These are phyloP conservation scores for Ampelocalamus luodianensis DNA, from an alignment of 176 grass and related monocot species.

Conservation along the genomic window DNA sequence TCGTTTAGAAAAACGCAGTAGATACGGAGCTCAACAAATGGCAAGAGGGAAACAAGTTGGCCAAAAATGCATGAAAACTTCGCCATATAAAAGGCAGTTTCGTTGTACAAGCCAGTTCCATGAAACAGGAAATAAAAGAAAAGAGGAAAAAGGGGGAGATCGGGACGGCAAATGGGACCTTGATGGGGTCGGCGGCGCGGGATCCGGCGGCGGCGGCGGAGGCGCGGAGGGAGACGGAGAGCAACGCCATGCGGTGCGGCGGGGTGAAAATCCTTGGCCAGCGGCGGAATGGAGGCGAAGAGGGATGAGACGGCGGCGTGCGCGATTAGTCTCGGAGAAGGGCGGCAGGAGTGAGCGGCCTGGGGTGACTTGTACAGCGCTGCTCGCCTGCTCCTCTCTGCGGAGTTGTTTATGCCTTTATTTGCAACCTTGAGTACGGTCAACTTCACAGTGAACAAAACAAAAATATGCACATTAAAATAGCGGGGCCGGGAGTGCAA, in stretches of 20 bases:
- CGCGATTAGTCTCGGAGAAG: background rate
- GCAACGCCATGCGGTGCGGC: conserved; percentile 49
- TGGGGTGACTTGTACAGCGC: background rate
- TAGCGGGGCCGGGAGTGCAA: too few species aligned
- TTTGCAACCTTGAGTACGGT: too few species aligned
- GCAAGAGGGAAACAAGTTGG: background rate
- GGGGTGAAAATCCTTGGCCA: background rate
- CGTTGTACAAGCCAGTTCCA: background rate
- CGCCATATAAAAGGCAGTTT: background rate
- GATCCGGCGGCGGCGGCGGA: conserved; percentile 55
- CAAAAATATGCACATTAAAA: too few species aligned
- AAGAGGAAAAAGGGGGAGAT: background rate
- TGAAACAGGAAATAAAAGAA: background rate
- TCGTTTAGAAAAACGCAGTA: background rate
- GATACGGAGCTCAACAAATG: background rate
- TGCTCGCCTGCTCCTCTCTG: background rate
- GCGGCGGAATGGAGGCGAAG: background rate
- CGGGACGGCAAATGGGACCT: conserved; percentile 41
- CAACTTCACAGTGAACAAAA: too few species aligned
- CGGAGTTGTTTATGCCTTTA: conserved; percentile 35
- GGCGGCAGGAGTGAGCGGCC: background rate
- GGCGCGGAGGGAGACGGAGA: conserved; percentile 55
- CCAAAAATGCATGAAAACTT: background rate
- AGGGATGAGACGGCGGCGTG: background rate
- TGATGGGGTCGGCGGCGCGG: conserved; percentile 40